phyloP scores from a whole-genome alignment of 1,284 basidiomycete species.

The Calocybe gambosa region DNA sequence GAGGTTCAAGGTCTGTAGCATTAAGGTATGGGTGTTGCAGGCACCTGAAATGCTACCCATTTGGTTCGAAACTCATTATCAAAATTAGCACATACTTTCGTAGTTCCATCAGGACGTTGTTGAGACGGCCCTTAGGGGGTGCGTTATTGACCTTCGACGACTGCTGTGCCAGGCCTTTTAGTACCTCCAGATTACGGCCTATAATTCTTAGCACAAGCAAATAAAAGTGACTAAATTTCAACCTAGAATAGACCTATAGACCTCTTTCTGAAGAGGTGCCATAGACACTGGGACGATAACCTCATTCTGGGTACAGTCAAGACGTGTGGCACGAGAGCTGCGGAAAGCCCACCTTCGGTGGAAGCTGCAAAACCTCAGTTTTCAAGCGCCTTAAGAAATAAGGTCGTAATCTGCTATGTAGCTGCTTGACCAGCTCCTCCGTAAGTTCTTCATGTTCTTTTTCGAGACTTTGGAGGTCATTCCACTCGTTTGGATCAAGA shows the following conservation, averaged over 20 bases:
- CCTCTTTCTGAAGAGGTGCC: conserved; percentile 81
- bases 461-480: conserved; percentile 65
- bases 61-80: neutral
- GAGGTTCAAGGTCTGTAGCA: conserved; percentile 76
- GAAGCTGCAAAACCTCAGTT: conserved; percentile 86
- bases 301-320: conserved; percentile 52
- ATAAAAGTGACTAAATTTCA: conserved; percentile 14
- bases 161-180: conserved; percentile 51
- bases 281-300: conserved; percentile 92
- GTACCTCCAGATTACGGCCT: conserved; percentile 66
- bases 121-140: conserved; percentile 47
- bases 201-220: conserved; percentile 6
- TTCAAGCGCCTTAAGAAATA: conserved; percentile 94
- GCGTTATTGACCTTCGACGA: conserved; percentile 28
- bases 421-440: conserved; percentile 71
- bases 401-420: conserved; percentile 76
- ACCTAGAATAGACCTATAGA: conserved; percentile 84
- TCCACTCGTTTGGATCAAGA: conserved; percentile 74
- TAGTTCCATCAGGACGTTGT: conserved; percentile 83
- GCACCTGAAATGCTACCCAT: conserved; percentile 40
- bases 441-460: conserved; percentile 70
- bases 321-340: neutral
- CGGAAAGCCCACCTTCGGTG: conserved; percentile 66
- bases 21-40: conserved; percentile 91
- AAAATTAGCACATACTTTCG: conserved; percentile 54